phyloP scores from a whole-genome alignment of 2,329 filamentous ascomycete species.

The Colletotrichum acutatum region DNA sequence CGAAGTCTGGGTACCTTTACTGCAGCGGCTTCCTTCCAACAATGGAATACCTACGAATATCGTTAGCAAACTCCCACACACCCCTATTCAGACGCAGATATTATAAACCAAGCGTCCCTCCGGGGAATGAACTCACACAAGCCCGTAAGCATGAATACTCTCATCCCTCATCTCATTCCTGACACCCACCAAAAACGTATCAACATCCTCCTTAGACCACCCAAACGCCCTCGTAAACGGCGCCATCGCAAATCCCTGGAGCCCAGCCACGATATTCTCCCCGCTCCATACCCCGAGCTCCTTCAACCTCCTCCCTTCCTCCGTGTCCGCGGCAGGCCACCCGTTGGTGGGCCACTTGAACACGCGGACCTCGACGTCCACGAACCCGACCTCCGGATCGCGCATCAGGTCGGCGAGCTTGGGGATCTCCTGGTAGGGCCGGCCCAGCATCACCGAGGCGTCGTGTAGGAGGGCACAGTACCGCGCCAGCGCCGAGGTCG shows the following conservation, averaged over 20 bases:
- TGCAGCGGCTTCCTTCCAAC: too few relatives aligned
- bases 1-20: too few relatives aligned
- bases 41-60: too few relatives aligned
- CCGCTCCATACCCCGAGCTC: neutral
- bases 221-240: neutral
- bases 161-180: neutral
- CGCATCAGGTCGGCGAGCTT: neutral
- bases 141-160: neutral
- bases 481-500: neutral
- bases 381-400: neutral
- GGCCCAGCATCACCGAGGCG: neutral
- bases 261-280: neutral
- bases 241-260: neutral
- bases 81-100: too few relatives aligned
- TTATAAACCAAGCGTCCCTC: too few relatives aligned
- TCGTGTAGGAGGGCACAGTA: neutral
- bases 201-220: neutral
- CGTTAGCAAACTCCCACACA: too few relatives aligned
- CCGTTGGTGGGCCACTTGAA: neutral
- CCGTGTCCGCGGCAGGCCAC: neutral
- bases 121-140: neutral
- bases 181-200: neutral
- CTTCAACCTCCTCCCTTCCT: neutral
- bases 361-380: neutral
- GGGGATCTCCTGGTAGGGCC: neutral